Percentiles rank a stretch among this genome's conserved stretches.
phyloP scores from a whole-genome alignment of 805 yeast species.

The Wickerhamiella alocasiicola region DNA sequence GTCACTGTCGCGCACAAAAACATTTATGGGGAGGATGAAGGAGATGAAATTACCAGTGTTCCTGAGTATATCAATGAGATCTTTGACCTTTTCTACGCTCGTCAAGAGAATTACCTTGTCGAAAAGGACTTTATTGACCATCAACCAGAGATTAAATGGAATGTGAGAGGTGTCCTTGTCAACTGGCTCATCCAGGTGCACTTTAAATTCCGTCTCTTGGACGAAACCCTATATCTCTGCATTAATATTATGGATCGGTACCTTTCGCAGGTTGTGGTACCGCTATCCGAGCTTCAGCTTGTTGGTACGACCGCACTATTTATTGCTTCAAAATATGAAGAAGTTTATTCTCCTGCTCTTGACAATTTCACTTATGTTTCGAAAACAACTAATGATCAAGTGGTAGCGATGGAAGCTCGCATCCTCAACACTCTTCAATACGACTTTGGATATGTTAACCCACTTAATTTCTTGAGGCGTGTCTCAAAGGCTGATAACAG shows the following conservation, averaged over 20 bases:
- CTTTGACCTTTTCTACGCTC: slow-evolving; percentile 60
- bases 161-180: slow-evolving; percentile 75
- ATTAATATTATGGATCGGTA: slow-evolving; percentile 81
- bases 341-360: slow-evolving; percentile 76
- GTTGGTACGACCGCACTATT: slow-evolving; percentile 76
- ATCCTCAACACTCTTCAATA: slow-evolving; percentile 61
- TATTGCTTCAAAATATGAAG: slow-evolving; percentile 89
- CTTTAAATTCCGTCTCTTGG: slow-evolving; percentile 64
- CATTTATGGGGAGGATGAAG: slow-evolving; percentile 28
- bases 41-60: slow-evolving; percentile 55
- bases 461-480: slow-evolving; percentile 78
- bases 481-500: slow-evolving; percentile 86
- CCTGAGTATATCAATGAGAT: slow-evolving; percentile 85
- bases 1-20: no score
- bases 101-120: slow-evolving; percentile 64
- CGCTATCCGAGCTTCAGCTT: slow-evolving; percentile 68
- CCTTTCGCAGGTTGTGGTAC: slow-evolving; percentile 60
- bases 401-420: slow-evolving; percentile 72
- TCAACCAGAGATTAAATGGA: slow-evolving; percentile 60
- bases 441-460: slow-evolving; percentile 74
- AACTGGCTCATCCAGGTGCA: slow-evolving; percentile 93
- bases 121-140: slow-evolving; percentile 41
- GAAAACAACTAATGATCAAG: slow-evolving; percentile 71
- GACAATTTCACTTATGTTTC: slow-evolving; percentile 78
- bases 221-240: slow-evolving; percentile 75